These are phyloP conservation scores for Talaromyces verruculosus DNA, from an alignment of 2,329 filamentous ascomycete species.

Conservation along the genomic window DNA sequence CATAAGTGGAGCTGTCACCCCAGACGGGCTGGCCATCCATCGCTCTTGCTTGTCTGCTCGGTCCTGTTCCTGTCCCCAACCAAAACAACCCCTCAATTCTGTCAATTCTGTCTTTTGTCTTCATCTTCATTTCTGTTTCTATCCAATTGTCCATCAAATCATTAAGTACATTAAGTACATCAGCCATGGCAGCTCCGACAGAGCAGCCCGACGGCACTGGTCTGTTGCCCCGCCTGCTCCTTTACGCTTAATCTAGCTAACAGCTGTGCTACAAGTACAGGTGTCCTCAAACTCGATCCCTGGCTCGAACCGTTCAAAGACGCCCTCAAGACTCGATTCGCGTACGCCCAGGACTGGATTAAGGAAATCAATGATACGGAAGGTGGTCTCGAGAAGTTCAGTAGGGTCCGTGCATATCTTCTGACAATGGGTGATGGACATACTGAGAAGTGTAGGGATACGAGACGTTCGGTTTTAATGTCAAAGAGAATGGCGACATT, in stretches of 20 bases:
- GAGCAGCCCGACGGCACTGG: constrained; percentile 22
- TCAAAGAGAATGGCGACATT: constrained; percentile 78
- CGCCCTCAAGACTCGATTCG: constrained; percentile 71
- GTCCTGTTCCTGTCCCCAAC: neutral
- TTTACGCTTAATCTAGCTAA: neutral
- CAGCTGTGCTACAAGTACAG: constrained; percentile 50
- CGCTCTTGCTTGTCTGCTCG: neutral
- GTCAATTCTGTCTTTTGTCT: neutral
- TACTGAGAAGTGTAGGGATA: constrained; percentile 61
- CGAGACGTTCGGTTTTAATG: constrained; percentile 82
- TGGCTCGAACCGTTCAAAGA: constrained; percentile 85
- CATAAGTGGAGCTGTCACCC: constrained; percentile 1
- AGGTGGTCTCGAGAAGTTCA: constrained; percentile 89
- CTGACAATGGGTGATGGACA: too few species aligned
- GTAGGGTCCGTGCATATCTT: constrained; percentile 58
- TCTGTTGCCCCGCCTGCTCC: constrained; percentile 14
- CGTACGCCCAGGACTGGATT: constrained; percentile 82
- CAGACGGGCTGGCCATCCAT: neutral
- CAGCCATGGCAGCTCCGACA: constrained; percentile 17
- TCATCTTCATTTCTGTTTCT: neutral
- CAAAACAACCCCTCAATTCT: neutral
- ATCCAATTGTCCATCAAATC: neutral
- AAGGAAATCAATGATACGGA: constrained; percentile 77
- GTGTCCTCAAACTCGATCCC: constrained; percentile 82
- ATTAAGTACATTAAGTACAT: neutral